These are phyloP conservation scores for Zelonia costaricensis DNA, from an alignment of 208 protist species.

Conservation along the genomic window DNA sequence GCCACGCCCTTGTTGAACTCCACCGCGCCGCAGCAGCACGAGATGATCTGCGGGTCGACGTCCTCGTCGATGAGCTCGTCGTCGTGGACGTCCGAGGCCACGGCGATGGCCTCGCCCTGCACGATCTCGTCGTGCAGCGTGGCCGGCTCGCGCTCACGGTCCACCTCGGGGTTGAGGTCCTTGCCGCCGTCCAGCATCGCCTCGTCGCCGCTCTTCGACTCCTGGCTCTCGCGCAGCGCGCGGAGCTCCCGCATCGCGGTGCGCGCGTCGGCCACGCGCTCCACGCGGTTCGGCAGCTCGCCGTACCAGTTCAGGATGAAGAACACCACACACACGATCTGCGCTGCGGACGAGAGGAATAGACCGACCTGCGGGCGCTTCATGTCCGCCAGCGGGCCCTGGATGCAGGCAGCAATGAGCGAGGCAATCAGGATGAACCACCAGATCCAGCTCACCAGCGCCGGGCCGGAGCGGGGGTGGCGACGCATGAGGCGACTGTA, in stretches of 20 bases:
- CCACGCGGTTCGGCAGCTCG: conserved; percentile 44
- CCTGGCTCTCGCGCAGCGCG: neutral
- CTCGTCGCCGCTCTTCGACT: neutral
- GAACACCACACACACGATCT: conserved; percentile 47
- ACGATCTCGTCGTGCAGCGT: conserved; percentile 4
- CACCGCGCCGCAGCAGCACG: conserved; percentile 16
- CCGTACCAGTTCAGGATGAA: conserved; percentile 65
- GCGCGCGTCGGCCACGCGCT: conserved; percentile 34
- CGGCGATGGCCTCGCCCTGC: neutral
- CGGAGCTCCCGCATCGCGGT: neutral
- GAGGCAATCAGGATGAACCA: conserved; percentile 51
- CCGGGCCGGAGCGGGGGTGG: conserved; percentile 32
- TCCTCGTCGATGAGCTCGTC: conserved; percentile 7
- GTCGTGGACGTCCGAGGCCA: neutral
- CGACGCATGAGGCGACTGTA: conserved; percentile 62
- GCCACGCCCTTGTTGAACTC: conserved; percentile 28
- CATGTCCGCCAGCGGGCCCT: conserved; percentile 58
- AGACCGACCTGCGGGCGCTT: conserved; percentile 32
- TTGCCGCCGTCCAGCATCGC: neutral
- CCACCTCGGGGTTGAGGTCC: neutral
- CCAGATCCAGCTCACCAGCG: conserved; percentile 71
- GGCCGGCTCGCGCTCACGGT: conserved; percentile 1
- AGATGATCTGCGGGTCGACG: conserved; percentile 7
- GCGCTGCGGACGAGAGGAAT: conserved; percentile 42
- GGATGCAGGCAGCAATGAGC: conserved; percentile 36